phyloP scores from a whole-genome alignment of 2,329 filamentous ascomycete species.

The Cucurbitaria berberidis region DNA sequence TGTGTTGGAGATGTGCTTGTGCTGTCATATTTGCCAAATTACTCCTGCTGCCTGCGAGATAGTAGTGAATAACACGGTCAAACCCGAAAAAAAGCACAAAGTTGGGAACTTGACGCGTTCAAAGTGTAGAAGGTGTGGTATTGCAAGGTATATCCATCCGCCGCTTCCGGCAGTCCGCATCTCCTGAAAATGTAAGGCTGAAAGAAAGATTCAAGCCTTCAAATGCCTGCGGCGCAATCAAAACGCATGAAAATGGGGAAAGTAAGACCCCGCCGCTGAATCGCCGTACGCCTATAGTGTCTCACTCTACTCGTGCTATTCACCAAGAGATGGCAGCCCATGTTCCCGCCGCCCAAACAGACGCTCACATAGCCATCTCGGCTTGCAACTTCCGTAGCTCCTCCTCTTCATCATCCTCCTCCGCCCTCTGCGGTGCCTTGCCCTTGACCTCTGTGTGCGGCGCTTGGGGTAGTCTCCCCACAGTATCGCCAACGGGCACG shows the following conservation, averaged over 20 bases:
- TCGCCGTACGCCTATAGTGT: conserved; percentile 26
- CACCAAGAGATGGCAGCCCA: neutral
- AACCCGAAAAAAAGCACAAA: neutral
- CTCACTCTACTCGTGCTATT: neutral
- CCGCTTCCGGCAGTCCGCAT: neutral
- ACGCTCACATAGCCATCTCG: conserved; percentile 89
- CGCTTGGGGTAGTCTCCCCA: conserved; percentile 77
- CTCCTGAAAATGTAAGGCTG: neutral
- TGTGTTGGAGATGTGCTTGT: neutral
- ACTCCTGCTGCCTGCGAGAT: neutral
- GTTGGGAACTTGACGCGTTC: neutral
- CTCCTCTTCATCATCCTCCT: conserved; percentile 94
- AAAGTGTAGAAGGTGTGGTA: conserved; percentile 11
- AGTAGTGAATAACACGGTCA: neutral
- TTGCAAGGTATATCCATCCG: conserved; percentile 23
- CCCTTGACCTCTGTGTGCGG: conserved; percentile 66
- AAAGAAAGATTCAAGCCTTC: conserved; percentile 10
- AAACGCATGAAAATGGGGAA: conserved; percentile 12
- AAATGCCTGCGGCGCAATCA: conserved; percentile 10
- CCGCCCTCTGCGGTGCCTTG: conserved; percentile 42
- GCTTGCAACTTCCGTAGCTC: conserved; percentile 92
- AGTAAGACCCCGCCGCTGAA: conserved; percentile 12
- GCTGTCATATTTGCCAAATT: neutral
- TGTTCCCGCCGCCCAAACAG: neutral
- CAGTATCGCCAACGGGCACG: conserved; percentile 79